Base-by-base conservation (phyloP, 2,329 filamentous ascomycete species). In the Monosporascus sp. region DNA sequence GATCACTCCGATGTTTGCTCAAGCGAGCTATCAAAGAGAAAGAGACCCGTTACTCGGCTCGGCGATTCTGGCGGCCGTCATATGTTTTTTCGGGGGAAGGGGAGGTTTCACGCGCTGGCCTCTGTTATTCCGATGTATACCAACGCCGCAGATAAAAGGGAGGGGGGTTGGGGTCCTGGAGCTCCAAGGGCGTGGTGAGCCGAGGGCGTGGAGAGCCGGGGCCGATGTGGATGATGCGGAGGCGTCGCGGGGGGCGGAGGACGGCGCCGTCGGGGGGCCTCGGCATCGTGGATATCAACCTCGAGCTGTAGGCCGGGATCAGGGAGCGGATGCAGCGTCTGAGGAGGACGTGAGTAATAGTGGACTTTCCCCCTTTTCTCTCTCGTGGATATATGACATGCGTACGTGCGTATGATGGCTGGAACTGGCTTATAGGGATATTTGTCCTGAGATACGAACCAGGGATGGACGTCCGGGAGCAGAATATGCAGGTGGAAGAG, bases 161-260 rank as follows among this genome's bases (percentile, higher is more conserved):
- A 40, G 22, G 22, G 0, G 79, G 82, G 53, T 80, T 97, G 1
- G 22, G 1, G 66, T 90, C 41, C 79, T 86, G 3, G 78, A 87
- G 64, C 77, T 26, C 86, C 65, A 78, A 27, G 26, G 7, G 26
- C 26, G 26, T 3, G 7, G 26, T 27, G 26, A 8, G 26, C 26
- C 26, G 60, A 31, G 37, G 58, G 60, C 16, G 63, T n/a, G n/a
- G n/a, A n/a, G n/a, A 5, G 22, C 22, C 22, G 60, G 31, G 37
- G 58, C 59, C 11, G 63, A 48, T 11, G 59, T 52, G 7, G 52
- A 37, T 5, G 54, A 56, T 20, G 44, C 46, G 8, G 55, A 49
- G 37, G 17, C 24, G 19, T 51, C 48, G 19, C 48, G 49, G 48
- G 60, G 37, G 61, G 24, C 59, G 2, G 64, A 70, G 55, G 63